phyloP scores from a whole-genome alignment of 1,284 basidiomycete species.

The Coriolopsis trogii region DNA sequence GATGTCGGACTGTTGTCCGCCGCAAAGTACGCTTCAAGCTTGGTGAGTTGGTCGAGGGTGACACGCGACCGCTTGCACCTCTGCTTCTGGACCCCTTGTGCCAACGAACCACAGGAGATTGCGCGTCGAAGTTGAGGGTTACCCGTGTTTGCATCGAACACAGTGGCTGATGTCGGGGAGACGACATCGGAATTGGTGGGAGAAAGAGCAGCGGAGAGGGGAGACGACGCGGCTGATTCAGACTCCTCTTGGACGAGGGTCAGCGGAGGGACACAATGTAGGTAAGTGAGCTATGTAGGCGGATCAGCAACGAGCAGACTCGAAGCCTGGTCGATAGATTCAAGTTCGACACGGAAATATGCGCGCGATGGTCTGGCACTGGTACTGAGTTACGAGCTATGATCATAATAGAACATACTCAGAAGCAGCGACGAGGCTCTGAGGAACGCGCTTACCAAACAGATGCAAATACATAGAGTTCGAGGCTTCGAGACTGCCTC shows the following conservation, averaged over 20 bases:
- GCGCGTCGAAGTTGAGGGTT: slow-evolving; percentile 20
- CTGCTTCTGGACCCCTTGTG: slow-evolving; percentile 42
- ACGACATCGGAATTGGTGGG: slow-evolving; percentile 16
- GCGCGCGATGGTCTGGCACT: too few relatives aligned
- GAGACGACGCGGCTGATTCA: slow-evolving; percentile 13
- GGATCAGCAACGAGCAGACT: too few relatives aligned
- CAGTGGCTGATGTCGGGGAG: background rate
- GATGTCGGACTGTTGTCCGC: slow-evolving; percentile 73
- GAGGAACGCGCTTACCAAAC: too few relatives aligned
- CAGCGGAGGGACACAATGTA: too few relatives aligned
- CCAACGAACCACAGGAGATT: slow-evolving; percentile 24
- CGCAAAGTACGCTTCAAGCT: slow-evolving; percentile 71
- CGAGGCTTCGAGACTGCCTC: too few relatives aligned
- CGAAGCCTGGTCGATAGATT: too few relatives aligned
- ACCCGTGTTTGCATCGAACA: background rate
- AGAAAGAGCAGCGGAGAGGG: slow-evolving; percentile 14
- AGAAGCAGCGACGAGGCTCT: too few relatives aligned
- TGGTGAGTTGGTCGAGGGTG: slow-evolving; percentile 72
- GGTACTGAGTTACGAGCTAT: too few relatives aligned
- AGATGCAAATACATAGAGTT: too few relatives aligned
- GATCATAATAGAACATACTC: too few relatives aligned
- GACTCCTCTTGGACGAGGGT: slow-evolving; percentile 6
- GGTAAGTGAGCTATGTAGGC: too few relatives aligned
- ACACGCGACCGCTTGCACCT: slow-evolving; percentile 79
- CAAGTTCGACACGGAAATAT: too few relatives aligned